phyloP scores from a whole-genome alignment of 768 basidiomycete genomes.

The Tulasnella sp. region DNA sequence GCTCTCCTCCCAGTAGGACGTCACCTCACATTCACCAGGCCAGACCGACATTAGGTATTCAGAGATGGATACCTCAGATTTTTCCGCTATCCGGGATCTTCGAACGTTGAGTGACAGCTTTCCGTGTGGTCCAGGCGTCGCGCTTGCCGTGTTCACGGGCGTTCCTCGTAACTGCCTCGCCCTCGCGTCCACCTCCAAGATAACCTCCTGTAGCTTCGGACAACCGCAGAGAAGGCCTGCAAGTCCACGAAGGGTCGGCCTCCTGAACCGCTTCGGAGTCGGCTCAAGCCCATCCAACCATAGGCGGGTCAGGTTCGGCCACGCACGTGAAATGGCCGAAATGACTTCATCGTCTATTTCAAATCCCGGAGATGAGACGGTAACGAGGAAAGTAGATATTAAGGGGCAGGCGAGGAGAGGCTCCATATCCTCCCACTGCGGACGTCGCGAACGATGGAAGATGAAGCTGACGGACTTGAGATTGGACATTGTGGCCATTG shows the following conservation, averaged over 20 bases:
- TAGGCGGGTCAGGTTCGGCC: no score
- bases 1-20: neutral
- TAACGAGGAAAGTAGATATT: neutral
- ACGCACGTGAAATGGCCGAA: no score
- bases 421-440: neutral
- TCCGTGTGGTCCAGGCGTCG: neutral
- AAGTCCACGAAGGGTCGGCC: no score
- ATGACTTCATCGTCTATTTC: no score
- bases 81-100: neutral
- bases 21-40: neutral
- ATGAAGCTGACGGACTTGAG: neutral
- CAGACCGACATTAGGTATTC: neutral
- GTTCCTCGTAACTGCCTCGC: neutral
- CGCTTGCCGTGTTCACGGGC: neutral
- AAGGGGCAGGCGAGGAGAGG: neutral
- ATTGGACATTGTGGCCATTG: neutral
- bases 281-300: no score
- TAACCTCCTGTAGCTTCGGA: no score
- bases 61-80: neutral
- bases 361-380: neutral
- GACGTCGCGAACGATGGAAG: neutral
- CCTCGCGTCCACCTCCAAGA: no score
- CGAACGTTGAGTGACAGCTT: neutral
- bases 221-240: no score
- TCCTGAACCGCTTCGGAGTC: no score